Percentiles rank a stretch among this genome's conserved stretches.
These are phyloP conservation scores for Colletotrichum somersetense DNA, from an alignment of 2,329 filamentous ascomycete genomes.

Conservation along the genomic window DNA sequence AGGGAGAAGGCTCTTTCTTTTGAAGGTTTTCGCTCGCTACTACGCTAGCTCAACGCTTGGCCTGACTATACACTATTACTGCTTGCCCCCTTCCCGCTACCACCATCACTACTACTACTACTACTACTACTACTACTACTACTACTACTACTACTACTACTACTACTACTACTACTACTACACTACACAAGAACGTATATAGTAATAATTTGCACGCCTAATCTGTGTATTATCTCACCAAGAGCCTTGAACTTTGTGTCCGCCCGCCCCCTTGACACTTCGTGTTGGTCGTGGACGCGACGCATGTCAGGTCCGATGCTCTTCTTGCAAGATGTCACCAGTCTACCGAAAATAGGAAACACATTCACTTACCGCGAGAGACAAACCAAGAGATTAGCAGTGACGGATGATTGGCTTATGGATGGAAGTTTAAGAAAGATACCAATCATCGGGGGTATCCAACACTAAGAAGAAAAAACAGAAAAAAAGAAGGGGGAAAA, in stretches of 20 bases:
- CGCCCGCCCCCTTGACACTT: neutral
- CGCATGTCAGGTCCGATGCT: neutral
- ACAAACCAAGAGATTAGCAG: neutral
- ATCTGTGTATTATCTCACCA: conserved; percentile 1
- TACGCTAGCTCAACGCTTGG: conserved; percentile 15
- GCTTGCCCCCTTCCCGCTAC: neutral
- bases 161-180: conserved; percentile 4
- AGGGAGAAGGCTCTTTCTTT: neutral
- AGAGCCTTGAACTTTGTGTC: neutral
- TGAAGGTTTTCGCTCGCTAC: conserved; percentile 16
- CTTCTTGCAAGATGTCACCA: neutral
- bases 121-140: neutral
- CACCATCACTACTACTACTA: neutral
- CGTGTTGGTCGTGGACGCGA: neutral
- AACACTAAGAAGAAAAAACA: neutral
- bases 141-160: neutral
- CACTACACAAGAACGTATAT: conserved; percentile 40
- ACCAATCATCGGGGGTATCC: too few species aligned
- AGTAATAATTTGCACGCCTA: conserved; percentile 43
- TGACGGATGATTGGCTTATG: neutral
- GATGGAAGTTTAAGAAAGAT: too few species aligned
- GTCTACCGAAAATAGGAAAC: neutral
- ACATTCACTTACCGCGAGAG: neutral
- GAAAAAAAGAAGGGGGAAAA: neutral
- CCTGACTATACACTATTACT: conserved; percentile 1